Conservation (phyloP, 2,329 filamentous ascomycete species). For the Neurospora sp. region DNA sequence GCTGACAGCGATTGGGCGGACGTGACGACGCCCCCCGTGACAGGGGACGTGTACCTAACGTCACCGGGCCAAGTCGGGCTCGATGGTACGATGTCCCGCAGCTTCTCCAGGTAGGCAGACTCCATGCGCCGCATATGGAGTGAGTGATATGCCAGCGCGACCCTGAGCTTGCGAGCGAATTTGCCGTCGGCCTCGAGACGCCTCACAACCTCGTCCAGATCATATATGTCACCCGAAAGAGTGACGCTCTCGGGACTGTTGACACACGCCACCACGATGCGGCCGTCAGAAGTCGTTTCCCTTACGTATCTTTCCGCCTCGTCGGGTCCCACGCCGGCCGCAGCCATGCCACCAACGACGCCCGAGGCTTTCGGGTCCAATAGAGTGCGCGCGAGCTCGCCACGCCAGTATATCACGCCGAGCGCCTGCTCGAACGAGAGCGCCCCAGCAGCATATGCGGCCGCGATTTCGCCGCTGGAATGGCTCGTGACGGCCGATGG, state of each 20-base stretch:
- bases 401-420: slow-evolving; percentile 22
- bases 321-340: slow-evolving; percentile 19
- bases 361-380: neutral
- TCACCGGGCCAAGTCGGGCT: neutral
- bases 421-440: slow-evolving; percentile 23
- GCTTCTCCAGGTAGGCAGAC: slow-evolving; percentile 12
- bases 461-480: slow-evolving; percentile 30
- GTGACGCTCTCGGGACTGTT: slow-evolving; percentile 22
- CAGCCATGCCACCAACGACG: slow-evolving; percentile 22
- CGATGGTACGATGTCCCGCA: neutral
- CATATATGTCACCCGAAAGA: slow-evolving; percentile 21
- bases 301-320: slow-evolving; percentile 16
- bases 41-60: neutral
- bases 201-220: slow-evolving; percentile 17
- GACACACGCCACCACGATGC: slow-evolving; percentile 13
- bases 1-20: neutral
- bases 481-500: slow-evolving; percentile 27
- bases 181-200: slow-evolving; percentile 17
- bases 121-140: slow-evolving; percentile 19
- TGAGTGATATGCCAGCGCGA: slow-evolving; percentile 23
- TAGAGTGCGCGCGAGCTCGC: no score
- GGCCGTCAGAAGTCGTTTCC: neutral
- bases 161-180: slow-evolving; percentile 19
- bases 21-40: neutral
- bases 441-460: slow-evolving; percentile 26